These are phyloP conservation scores for Annulohypoxylon nitens DNA, from an alignment of 495 filamentous ascomycete species.

Conservation along the genomic window DNA sequence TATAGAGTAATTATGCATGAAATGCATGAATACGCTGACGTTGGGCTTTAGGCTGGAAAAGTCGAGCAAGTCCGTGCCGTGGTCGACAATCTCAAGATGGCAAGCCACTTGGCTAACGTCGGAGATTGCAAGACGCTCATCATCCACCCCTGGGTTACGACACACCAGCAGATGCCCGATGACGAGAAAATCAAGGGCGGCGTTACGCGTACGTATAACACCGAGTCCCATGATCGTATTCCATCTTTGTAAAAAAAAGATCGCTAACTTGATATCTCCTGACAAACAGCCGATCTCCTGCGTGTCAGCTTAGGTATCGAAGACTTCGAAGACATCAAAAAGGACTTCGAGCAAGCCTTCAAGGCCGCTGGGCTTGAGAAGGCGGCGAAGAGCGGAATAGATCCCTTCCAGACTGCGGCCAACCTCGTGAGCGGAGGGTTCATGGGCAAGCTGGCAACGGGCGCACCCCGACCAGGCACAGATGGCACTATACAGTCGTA, in stretches of 20 bases:
- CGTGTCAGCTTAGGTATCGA: constrained; percentile 58
- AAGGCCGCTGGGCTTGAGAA: constrained; percentile 51
- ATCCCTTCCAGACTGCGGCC: constrained; percentile 49
- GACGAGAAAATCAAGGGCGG: constrained; percentile 60
- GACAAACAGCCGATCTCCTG: constrained; percentile 51
- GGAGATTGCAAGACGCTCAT: constrained; percentile 61
- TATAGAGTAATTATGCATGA: constrained; percentile 67
- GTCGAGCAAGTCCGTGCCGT: constrained; percentile 58
- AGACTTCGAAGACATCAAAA: constrained; percentile 57
- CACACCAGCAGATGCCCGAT: constrained; percentile 59
- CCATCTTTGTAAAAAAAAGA: constrained; percentile 1
- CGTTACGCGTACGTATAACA: constrained; percentile 54
- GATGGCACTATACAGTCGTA: constrained; percentile 49
- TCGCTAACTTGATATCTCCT: constrained; percentile 10
- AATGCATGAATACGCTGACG: constrained; percentile 28
- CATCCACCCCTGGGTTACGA: constrained; percentile 60
- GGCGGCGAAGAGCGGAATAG: constrained; percentile 43
- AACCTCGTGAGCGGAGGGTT: constrained; percentile 51
- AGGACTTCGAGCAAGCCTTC: constrained; percentile 61
- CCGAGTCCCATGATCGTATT: neutral
- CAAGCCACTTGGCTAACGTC: constrained; percentile 57
- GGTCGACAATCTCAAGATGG: constrained; percentile 59
- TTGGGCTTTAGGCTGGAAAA: constrained; percentile 48
- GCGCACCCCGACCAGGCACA: constrained; percentile 49
- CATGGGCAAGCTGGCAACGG: constrained; percentile 52